phyloP scores from a whole-genome alignment of 768 basidiomycete species.

The Russula emetica region DNA sequence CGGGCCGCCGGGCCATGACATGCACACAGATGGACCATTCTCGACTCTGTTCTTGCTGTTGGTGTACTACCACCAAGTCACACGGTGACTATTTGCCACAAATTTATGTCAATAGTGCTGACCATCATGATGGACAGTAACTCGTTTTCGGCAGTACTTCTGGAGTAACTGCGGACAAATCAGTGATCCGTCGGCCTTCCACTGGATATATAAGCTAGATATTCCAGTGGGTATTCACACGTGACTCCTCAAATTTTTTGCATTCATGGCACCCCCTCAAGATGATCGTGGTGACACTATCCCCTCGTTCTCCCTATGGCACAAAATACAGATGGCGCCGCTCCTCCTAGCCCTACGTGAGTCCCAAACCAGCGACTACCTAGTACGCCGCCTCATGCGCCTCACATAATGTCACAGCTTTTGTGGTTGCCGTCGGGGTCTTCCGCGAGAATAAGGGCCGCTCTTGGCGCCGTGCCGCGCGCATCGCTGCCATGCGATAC shows the following conservation, averaged over 20 bases:
- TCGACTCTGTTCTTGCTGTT: too few species aligned
- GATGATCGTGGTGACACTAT: neutral
- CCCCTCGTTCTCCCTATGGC: neutral
- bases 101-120: too few species aligned
- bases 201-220: too few species aligned
- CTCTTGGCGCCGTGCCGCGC: conserved; percentile 7
- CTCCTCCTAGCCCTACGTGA: neutral
- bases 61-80: neutral
- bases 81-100: neutral
- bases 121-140: too few species aligned
- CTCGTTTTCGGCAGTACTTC: too few species aligned
- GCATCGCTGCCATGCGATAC: neutral
- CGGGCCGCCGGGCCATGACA: too few species aligned
- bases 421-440: neutral
- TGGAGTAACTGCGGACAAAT: too few species aligned
- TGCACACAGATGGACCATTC: too few species aligned
- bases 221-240: neutral
- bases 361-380: neutral
- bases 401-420: neutral
- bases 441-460: conserved; percentile 15
- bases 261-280: neutral
- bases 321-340: neutral
- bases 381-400: neutral
- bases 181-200: too few species aligned
- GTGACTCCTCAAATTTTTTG: neutral